These are phyloP conservation scores for Apiospora aurea DNA, from an alignment of 2,329 filamentous ascomycete genomes.

Conservation along the genomic window DNA sequence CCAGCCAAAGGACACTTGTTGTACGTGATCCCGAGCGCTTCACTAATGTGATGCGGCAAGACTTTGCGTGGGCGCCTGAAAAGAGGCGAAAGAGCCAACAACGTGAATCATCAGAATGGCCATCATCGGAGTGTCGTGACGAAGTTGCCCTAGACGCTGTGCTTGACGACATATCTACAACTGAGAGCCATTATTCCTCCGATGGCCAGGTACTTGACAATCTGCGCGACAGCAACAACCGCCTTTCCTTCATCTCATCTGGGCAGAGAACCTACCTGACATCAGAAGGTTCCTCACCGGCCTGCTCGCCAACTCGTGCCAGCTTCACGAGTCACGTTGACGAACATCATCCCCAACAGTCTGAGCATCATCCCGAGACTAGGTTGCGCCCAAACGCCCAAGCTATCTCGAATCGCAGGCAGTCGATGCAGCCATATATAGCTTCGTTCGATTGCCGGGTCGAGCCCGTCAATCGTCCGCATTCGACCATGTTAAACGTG, in stretches of 20 bases:
- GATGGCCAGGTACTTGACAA: constrained; percentile 66
- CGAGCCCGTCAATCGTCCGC: constrained; percentile 37
- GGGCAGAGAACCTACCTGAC: constrained; percentile 67
- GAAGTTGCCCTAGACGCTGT: constrained; percentile 47
- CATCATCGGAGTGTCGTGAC: constrained; percentile 33
- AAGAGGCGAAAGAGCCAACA: constrained; percentile 29
- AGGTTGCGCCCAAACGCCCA: constrained; percentile 59
- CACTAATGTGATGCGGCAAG: constrained; percentile 47
- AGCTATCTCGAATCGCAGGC: constrained; percentile 57
- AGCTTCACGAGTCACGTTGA: constrained; percentile 53
- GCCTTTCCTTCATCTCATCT: constrained; percentile 67
- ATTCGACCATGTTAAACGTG: constrained; percentile 34
- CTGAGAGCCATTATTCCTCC: constrained; percentile 64
- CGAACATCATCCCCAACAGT: constrained; percentile 38
- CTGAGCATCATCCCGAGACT: constrained; percentile 43
- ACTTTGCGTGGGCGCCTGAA: constrained; percentile 45
- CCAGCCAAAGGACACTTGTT: constrained; percentile 56
- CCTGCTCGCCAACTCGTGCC: constrained; percentile 61
- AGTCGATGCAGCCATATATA: constrained; percentile 57
- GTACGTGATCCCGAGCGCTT: constrained; percentile 56
- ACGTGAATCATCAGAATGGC: constrained; percentile 1
- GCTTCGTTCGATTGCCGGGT: constrained; percentile 51
- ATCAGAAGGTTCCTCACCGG: constrained; percentile 64
- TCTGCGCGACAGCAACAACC: constrained; percentile 58
- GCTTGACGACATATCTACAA: constrained; percentile 62